These are phyloP conservation scores for Marasmius sp. DNA, from an alignment of 1,284 basidiomycete species.

Conservation along the genomic window DNA sequence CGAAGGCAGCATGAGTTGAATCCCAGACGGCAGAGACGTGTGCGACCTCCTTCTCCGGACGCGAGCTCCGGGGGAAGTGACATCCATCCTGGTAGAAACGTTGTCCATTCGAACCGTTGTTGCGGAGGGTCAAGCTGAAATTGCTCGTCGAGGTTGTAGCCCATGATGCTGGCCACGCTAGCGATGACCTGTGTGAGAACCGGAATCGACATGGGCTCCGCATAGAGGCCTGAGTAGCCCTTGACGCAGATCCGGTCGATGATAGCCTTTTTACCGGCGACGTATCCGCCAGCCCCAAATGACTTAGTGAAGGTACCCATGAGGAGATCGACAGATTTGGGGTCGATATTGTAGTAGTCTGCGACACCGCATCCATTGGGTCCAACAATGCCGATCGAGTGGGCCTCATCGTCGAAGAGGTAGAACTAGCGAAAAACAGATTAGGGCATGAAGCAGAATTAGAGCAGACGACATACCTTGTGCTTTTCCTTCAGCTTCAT, in stretches of 20 bases:
- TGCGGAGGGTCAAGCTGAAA: slow-evolving; percentile 29
- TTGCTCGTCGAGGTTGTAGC: slow-evolving; percentile 37
- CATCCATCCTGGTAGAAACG: slow-evolving; percentile 68
- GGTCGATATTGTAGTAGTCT: slow-evolving; percentile 92
- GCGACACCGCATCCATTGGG: slow-evolving; percentile 92
- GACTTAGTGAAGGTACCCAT: slow-evolving; percentile 99
- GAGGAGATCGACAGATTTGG: slow-evolving; percentile 83
- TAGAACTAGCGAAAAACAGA: too few relatives aligned
- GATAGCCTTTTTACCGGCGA: slow-evolving; percentile 80
- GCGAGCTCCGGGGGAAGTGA: slow-evolving; percentile 66
- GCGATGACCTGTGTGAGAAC: slow-evolving; percentile 90
- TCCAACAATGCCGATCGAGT: slow-evolving; percentile 95
- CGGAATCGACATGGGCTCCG: too few relatives aligned
- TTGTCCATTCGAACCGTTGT: too few relatives aligned
- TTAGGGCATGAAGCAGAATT: background rate
- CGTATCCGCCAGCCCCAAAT: slow-evolving; percentile 97
- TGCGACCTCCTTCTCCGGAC: slow-evolving; percentile 86
- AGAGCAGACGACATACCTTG: slow-evolving; percentile 62
- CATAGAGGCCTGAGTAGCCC: too few relatives aligned
- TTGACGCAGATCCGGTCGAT: slow-evolving; percentile 86
- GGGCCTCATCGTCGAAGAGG: slow-evolving; percentile 95
- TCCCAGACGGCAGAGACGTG: slow-evolving; percentile 84
- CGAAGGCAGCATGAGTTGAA: slow-evolving; percentile 96
- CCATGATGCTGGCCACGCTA: slow-evolving; percentile 98
- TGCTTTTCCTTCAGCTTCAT: slow-evolving; percentile 92